These are phyloP conservation scores for Parvularia atlantis DNA, from an alignment of 78 protist species.

Conservation along the genomic window DNA sequence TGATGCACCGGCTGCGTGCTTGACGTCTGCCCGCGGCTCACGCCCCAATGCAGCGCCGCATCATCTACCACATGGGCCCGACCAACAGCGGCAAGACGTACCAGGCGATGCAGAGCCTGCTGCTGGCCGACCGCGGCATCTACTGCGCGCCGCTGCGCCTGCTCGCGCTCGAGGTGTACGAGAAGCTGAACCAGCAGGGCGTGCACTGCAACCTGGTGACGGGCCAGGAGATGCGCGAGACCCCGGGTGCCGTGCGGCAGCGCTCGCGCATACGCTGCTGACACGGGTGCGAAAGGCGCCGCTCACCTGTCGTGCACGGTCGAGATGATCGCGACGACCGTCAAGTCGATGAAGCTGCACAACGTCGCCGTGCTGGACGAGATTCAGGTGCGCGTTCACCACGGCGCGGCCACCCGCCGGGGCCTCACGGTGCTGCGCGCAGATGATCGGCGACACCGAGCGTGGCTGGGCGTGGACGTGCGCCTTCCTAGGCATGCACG, in stretches of 20 bases:
- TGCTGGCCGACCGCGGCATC: constrained; percentile 15
- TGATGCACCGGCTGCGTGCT: no score
- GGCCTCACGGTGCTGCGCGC: no score
- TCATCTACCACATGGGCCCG: constrained; percentile 58
- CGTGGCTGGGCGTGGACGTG: constrained; percentile 72
- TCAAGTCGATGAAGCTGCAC: no score
- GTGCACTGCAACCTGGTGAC: constrained; percentile 47
- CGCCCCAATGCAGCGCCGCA: neutral
- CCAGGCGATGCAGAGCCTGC: constrained; percentile 18
- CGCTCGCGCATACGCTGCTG: neutral
- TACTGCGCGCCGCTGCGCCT: constrained; percentile 57
- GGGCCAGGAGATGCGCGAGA: constrained; percentile 35
- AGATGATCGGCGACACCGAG: constrained; percentile 17
- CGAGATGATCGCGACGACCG: constrained; percentile 31
- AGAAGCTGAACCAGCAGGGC: constrained; percentile 4
- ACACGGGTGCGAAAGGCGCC: neutral
- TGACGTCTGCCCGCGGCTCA: no score
- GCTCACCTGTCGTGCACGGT: constrained; percentile 45
- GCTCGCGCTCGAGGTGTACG: constrained; percentile 45
- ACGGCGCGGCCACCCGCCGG: no score
- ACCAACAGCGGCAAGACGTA: constrained; percentile 72
- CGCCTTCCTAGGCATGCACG: constrained; percentile 41
- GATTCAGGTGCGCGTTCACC: constrained; percentile 38
- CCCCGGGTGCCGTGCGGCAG: neutral
- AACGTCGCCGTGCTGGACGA: constrained; percentile 67